These are phyloP conservation scores for Alternaria longipes DNA, from an alignment of 2,329 filamentous ascomycete species.

Conservation along the genomic window DNA sequence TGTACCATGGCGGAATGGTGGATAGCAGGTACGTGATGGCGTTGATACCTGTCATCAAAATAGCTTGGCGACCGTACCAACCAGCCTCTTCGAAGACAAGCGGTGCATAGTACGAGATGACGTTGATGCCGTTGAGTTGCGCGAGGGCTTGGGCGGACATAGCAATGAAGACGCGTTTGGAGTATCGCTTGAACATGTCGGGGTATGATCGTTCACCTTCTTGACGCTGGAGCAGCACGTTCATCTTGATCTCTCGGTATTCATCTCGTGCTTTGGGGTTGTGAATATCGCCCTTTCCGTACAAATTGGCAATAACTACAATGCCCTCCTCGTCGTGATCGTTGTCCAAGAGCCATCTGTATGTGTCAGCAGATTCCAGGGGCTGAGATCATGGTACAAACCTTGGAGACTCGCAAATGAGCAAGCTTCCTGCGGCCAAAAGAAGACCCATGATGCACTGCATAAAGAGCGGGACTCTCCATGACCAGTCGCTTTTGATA, in stretches of 20 bases:
- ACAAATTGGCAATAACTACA: slow-evolving; percentile 96
- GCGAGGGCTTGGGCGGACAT: slow-evolving; percentile 98
- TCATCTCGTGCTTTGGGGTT: slow-evolving; percentile 92
- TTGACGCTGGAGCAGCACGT: slow-evolving; percentile 89
- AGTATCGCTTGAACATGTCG: slow-evolving; percentile 96
- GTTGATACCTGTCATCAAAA: slow-evolving; percentile 98
- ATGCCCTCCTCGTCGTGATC: slow-evolving; percentile 99
- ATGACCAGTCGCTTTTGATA: slow-evolving; percentile 85
- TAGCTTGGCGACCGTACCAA: slow-evolving; percentile 89
- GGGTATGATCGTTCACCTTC: slow-evolving; percentile 91
- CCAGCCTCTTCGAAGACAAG: slow-evolving; percentile 96
- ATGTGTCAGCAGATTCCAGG: slow-evolving; percentile 17
- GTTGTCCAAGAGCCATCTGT: slow-evolving; percentile 94
- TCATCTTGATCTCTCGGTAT: slow-evolving; percentile 99
- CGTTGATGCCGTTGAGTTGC: slow-evolving; percentile 98
- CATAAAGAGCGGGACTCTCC: slow-evolving; percentile 88
- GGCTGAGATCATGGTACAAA: slow-evolving; percentile 53
- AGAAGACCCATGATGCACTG: slow-evolving; percentile 94
- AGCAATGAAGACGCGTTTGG: slow-evolving; percentile 92
- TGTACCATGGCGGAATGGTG: slow-evolving; percentile 95
- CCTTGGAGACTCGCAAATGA: slow-evolving; percentile 97
- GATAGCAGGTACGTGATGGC: slow-evolving; percentile 89
- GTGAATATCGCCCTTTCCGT: slow-evolving; percentile 94
- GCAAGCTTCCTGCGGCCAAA: slow-evolving; percentile 82
- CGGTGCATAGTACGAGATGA: slow-evolving; percentile 98